These are phyloP conservation scores for Cardiospermum halicacabum DNA, from an alignment of 345 rosid species.

Conservation along the genomic window DNA sequence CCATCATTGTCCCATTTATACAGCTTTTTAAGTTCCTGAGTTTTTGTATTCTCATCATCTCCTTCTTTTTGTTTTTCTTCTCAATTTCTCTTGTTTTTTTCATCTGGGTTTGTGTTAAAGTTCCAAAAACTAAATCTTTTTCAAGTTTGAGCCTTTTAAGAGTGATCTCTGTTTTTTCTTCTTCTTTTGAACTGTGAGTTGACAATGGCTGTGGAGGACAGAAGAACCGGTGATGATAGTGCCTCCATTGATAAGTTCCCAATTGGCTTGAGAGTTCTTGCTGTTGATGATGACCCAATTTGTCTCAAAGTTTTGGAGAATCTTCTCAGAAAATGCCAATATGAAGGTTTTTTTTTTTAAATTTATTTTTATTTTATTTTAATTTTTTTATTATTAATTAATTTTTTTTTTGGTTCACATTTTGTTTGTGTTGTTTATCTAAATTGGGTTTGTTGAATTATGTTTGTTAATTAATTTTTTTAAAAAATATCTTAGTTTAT, in stretches of 20 bases:
- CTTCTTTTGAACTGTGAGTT: constrained; percentile 21
- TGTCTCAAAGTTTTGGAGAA: constrained; percentile 55
- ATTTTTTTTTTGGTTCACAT: too few relatives aligned
- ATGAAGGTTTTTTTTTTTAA: constrained; percentile 39
- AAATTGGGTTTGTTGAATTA: background rate
- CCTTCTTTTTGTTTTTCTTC: background rate
- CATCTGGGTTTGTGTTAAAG: constrained; percentile 22
- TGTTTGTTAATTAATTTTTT: background rate
- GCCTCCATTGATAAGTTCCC: constrained; percentile 36
- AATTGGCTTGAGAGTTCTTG: constrained; percentile 57
- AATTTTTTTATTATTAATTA: background rate
- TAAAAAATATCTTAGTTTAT: background rate
- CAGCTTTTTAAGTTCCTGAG: constrained; percentile 21
- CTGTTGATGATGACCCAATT: constrained; percentile 65
- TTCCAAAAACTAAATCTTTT: background rate
- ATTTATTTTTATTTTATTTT: background rate
- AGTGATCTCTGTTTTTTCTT: constrained; percentile 17
- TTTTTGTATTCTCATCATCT: background rate
- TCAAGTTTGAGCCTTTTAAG: background rate
- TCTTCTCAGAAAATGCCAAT: constrained; percentile 56
- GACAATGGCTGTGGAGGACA: constrained; percentile 37
- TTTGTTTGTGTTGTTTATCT: too few relatives aligned
- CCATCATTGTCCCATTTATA: constrained; percentile 35
- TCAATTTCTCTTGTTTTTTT: background rate
- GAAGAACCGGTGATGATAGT: constrained; percentile 24